Evolutionary conservation across 768 basidiomycete genomes (phyloP), one percentile per base, ranked within the genome.

Genomic region (Boletellus emodensis): DNA sequence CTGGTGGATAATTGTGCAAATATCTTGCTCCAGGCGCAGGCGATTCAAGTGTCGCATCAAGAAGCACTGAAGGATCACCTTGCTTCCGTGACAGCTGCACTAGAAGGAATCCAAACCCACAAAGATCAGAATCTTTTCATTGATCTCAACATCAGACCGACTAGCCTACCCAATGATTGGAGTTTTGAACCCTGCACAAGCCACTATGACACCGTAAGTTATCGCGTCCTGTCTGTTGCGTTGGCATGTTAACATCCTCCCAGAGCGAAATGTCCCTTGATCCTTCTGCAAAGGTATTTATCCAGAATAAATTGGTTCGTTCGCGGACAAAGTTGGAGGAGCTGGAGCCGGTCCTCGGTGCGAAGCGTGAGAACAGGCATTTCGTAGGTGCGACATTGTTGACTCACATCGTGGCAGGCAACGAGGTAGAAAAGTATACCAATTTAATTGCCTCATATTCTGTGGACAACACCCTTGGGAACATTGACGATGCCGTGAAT

Each of bases 61-160:
- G 81, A 87, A 44, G 54, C 63, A 34, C 64, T 87, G 44, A 85
- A 82, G 59, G 66, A 63, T 37, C 79, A 77, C 35, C 67, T 83
- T 43, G 61, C 65, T 15, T 63, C 64, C 13, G 77, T 80, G 32
- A 76, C 81, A 52, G 57, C 59, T 1, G 75, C 77, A 11, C 68
- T 90, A 30, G 69, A 62, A 20, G 69, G 72, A 28, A 75, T 92
- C 9, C 72, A 84, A 54, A 71, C 82, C 13, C 58, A 66, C 18
- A 73, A 75, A 57, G 90, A 92, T 56, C 85, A 90, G 61, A 74
- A 71, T 42, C 69, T 90, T 28, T 93, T 85, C 70, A 78, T 90
- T 26, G 76, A 84, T 48, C 74, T 84, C 60, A 92, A 93, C 61
- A 64, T 81, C 33, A 74, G 84, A 32, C 75, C 79, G 3, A 92